Evolutionary conservation across 129 eudicot genomes (phyloP).

Genomic region (Artemisia tridentata): DNA sequence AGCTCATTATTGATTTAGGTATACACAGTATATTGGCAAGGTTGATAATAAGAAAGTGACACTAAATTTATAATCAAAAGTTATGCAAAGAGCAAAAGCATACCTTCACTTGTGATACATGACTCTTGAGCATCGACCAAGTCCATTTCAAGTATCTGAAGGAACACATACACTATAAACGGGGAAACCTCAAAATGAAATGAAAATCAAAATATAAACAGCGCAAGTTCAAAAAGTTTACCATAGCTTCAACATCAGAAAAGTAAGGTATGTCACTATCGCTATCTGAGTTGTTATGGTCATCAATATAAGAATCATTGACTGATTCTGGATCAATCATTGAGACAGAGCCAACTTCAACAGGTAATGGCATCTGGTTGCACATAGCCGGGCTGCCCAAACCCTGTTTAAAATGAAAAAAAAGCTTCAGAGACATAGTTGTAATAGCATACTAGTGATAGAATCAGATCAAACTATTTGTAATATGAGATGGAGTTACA

Average conservation of each 20-base stretch:
- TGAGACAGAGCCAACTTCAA: too few relatives aligned
- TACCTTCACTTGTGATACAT: conserved; percentile 47
- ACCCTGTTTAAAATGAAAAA: too few relatives aligned
- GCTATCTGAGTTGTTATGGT: conserved; percentile 54
- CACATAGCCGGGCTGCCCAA: too few relatives aligned
- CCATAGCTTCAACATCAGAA: conserved; percentile 97
- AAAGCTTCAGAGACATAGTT: too few relatives aligned
- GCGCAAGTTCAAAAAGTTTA: conserved; percentile 26
- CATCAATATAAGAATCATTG: conserved; percentile 42
- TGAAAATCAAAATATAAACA: conserved; percentile 17
- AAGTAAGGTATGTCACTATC: conserved; percentile 79
- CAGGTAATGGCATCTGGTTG: too few relatives aligned
- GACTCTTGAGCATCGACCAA: conserved; percentile 49
- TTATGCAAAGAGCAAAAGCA: neutral
- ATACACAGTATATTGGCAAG: conserved; percentile 5
- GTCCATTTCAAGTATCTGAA: conserved; percentile 78
- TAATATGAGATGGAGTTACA: neutral
- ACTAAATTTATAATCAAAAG: too few relatives aligned
- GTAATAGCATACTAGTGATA: too few relatives aligned
- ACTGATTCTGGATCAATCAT: conserved; percentile 53
- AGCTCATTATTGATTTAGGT: neutral
- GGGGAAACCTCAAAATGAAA: conserved; percentile 5
- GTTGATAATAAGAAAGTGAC: neutral
- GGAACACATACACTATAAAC: conserved; percentile 23
- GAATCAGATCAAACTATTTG: conserved; percentile 5